Conservation (phyloP, 495 filamentous ascomycete genomes). For the Aspergillus affinis region DNA sequence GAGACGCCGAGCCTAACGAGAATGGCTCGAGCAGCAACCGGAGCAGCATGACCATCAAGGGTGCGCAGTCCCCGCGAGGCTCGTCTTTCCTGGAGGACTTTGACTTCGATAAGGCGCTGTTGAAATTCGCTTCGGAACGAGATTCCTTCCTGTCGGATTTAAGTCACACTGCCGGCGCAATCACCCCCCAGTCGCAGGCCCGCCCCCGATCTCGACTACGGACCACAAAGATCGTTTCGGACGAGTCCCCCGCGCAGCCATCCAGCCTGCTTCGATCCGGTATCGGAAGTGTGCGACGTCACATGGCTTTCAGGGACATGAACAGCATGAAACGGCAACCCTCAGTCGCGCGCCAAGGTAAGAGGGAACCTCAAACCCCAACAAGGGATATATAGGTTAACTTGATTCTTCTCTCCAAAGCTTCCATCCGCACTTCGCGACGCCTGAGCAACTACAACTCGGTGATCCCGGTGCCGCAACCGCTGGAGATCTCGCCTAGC, state of each 20-base stretch:
- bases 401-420: conserved; percentile 38
- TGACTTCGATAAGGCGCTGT: conserved; percentile 88
- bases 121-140: conserved; percentile 91
- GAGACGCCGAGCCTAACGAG: conserved; percentile 50
- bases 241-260: conserved; percentile 56
- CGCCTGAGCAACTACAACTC: conserved; percentile 97
- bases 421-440: conserved; percentile 85
- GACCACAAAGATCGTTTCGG: conserved; percentile 76
- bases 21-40: conserved; percentile 77
- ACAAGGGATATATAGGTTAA: neutral
- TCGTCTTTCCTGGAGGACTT: conserved; percentile 57
- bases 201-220: conserved; percentile 72
- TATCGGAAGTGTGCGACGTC: conserved; percentile 78
- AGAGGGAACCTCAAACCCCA: conserved; percentile 28
- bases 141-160: conserved; percentile 93
- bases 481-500: conserved; percentile 81
- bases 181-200: conserved; percentile 57
- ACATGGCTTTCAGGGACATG: conserved; percentile 89
- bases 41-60: conserved; percentile 82
- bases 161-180: conserved; percentile 81
- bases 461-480: conserved; percentile 90
- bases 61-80: conserved; percentile 41
- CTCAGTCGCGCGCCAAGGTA: conserved; percentile 72
- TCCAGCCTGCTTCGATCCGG: conserved; percentile 51
- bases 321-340: conserved; percentile 91